A percentile compares a stretch with the other conserved stretches of the same genome.
Evolutionary conservation across 139 green algal species (phyloP).

Genomic region (Chlorella ohadii): DNA sequence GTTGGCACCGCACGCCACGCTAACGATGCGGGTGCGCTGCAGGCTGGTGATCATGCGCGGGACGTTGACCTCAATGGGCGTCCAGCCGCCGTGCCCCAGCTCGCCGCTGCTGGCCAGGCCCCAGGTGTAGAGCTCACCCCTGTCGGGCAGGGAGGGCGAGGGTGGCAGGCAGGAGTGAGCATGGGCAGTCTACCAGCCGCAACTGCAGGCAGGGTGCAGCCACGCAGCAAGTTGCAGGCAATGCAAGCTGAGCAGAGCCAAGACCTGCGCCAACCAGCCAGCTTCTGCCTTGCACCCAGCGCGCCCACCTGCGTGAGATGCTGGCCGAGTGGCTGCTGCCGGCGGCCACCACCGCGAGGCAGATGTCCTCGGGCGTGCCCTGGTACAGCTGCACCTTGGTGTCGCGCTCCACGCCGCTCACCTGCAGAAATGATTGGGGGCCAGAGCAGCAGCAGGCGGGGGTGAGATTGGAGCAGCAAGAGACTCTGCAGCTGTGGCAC

Average conservation of each 20-base stretch:
- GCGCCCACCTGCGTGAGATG: conserved; percentile 62
- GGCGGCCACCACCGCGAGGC: conserved; percentile 73
- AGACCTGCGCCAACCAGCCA: background rate
- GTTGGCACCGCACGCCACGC: conserved; percentile 68
- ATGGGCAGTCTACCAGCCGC: background rate
- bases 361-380: conserved; percentile 31
- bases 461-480: background rate
- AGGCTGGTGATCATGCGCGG: conserved; percentile 45
- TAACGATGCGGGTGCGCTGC: conserved; percentile 69
- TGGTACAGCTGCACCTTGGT: conserved; percentile 20
- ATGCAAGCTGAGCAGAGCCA: no score
- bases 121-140: conserved; percentile 82
- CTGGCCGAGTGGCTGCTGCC: conserved; percentile 66
- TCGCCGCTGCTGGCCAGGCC: conserved; percentile 80
- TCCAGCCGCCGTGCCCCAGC: conserved; percentile 74
- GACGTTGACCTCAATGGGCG: conserved; percentile 65
- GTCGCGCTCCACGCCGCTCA: conserved; percentile 51
- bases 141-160: background rate
- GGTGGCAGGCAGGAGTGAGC: no score
- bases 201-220: no score
- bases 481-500: no score
- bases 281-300: no score
- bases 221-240: no score
- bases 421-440: background rate
- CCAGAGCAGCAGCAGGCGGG: background rate